These are phyloP conservation scores for Coniophora puteana DNA, from an alignment of 1,284 basidiomycete genomes.

Conservation along the genomic window DNA sequence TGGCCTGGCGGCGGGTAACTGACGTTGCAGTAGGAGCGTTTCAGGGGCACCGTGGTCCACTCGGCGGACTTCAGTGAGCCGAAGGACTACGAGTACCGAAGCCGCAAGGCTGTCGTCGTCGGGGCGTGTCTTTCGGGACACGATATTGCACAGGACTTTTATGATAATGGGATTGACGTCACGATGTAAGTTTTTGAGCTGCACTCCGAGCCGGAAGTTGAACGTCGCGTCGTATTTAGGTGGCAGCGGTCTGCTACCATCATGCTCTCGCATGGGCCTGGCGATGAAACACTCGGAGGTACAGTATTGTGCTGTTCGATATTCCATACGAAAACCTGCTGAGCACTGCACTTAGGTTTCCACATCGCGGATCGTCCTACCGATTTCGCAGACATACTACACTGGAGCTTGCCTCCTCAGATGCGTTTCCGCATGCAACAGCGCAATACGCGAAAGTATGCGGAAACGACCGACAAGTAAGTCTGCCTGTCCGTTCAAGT, in stretches of 20 bases:
- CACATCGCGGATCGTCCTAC: slow-evolving; percentile 23
- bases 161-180: slow-evolving; percentile 15
- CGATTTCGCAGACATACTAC: slow-evolving; percentile 22
- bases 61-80: too few relatives aligned
- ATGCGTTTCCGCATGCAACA: slow-evolving; percentile 7
- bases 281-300: slow-evolving; percentile 14
- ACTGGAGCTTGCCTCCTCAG: slow-evolving; percentile 17
- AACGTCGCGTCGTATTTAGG: slow-evolving; percentile 8
- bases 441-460: slow-evolving; percentile 4
- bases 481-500: neutral
- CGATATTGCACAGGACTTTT: slow-evolving; percentile 25
- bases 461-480: slow-evolving; percentile 21
- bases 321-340: neutral
- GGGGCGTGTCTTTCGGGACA: slow-evolving; percentile 24
- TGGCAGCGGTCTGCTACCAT: slow-evolving; percentile 25
- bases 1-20: too few relatives aligned
- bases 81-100: slow-evolving; percentile 28
- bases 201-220: neutral
- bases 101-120: slow-evolving; percentile 22
- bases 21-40: slow-evolving; percentile 15
- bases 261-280: slow-evolving; percentile 16
- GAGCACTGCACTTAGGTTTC: slow-evolving; percentile 6
- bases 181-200: slow-evolving; percentile 16
- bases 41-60: slow-evolving; percentile 26
- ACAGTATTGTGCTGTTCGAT: too few relatives aligned